Evolutionary conservation across 805 yeast species (phyloP), one percentile per base, ranked within the genome.

Genomic region (Yarrowia osloensis): DNA sequence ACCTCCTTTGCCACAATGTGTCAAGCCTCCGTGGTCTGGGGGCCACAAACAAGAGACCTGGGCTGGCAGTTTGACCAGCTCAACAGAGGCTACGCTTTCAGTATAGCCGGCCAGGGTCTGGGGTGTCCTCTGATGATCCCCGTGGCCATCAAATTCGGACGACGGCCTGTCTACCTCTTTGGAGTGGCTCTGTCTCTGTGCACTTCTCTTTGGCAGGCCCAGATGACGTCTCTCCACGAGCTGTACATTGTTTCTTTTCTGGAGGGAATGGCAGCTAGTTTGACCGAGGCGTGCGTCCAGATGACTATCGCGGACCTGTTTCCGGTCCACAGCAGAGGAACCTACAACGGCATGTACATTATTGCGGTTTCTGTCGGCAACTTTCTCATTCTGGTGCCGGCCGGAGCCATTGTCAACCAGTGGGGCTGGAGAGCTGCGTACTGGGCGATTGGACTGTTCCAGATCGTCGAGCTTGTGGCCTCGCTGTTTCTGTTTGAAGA

Each of bases 341-440:
- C 71, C 12, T 68, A 68, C 70, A 68, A 70, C 15, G 70, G 71
- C 9, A 68, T 72, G 31, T 72, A 71, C 57, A 50, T 72, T 31
- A 69, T 72, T 33, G 71, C 71, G 12, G 70, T 71, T 37, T 70
- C 71, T 12, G 44, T 72, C 17, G 74, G 74, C 13, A 70, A 72
- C 37, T 71, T 68, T 50, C 59, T 72, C 55, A 70, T 70, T 31
- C 69, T 67, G 19, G 69, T 72, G 12, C 69, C 72, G 26, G 74
- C 73, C 5, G 74, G 74, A n/a, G 63, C 66, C 13, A 70, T 72
- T 29, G 68, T 71, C 7, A 68, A 67, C 37, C 59, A 54, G 12
- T 66, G 69, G 49, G 74, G 74, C 4, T 72, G 74, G 74, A 35
- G 74, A 19, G 68, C 72, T 69, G 70, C 70, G 2, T 71, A 70